These are phyloP conservation scores for Copromyces sp. DNA, from an alignment of 495 filamentous ascomycete genomes.

Conservation along the genomic window DNA sequence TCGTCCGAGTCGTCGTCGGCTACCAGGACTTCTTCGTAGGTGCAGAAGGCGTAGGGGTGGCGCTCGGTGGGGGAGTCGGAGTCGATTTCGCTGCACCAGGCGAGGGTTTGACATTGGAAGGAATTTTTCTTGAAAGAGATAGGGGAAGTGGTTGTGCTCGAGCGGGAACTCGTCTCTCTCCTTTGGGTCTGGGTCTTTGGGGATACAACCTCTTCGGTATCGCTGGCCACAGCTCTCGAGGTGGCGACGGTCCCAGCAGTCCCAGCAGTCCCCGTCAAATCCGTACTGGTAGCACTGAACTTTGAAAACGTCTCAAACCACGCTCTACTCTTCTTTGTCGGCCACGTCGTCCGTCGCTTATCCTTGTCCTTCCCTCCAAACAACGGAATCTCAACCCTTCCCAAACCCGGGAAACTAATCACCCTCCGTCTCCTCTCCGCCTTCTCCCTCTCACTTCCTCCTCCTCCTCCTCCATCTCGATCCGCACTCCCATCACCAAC, in stretches of 20 bases:
- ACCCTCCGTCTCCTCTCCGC: background rate
- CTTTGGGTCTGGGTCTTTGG: background rate
- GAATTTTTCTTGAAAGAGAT: slow-evolving; percentile 17
- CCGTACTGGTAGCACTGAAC: slow-evolving; percentile 12
- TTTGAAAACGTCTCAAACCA: slow-evolving; percentile 25
- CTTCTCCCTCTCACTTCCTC: background rate
- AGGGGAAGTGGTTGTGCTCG: slow-evolving; percentile 1
- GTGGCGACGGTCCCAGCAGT: background rate
- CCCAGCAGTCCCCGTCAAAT: background rate
- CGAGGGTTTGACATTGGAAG: slow-evolving; percentile 23
- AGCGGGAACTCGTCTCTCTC: background rate
- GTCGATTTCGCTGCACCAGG: slow-evolving; percentile 25
- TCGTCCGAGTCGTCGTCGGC: slow-evolving; percentile 4
- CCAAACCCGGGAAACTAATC: background rate
- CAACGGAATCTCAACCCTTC: background rate
- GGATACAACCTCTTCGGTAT: background rate
- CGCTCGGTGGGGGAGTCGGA: slow-evolving; percentile 7
- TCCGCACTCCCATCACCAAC: background rate
- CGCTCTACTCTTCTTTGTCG: slow-evolving; percentile 17
- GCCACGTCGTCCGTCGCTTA: slow-evolving; percentile 18
- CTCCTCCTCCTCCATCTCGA: background rate
- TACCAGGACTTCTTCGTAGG: slow-evolving; percentile 16
- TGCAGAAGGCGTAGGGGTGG: slow-evolving; percentile 24
- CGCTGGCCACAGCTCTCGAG: background rate
- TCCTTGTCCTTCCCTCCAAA: background rate